Evolutionary conservation across 2,329 filamentous ascomycete species (phyloP), one percentile per base, ranked within the genome.

Genomic region (Simplicillium aogashimaense): DNA sequence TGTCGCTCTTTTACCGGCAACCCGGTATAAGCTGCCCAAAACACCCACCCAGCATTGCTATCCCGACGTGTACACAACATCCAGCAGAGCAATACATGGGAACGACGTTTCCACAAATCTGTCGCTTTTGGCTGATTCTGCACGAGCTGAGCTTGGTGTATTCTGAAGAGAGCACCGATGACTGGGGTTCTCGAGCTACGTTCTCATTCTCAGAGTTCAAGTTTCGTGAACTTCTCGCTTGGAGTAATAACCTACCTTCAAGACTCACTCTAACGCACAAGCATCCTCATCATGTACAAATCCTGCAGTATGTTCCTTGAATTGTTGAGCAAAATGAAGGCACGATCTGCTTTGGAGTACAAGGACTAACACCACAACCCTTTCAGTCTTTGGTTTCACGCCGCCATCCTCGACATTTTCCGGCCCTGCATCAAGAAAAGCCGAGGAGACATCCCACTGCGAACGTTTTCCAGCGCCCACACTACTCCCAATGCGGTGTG

Each of bases 51-150:
- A 5, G 20, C 5, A 25, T 25, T 9, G 20, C 20, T 9, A 25
- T 25, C 9, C 20, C 20, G 5, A 5, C 20, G 20, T 25, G 20
- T 25, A 25, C 5, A 29, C 6, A n/a, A n/a, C 28, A 16, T 11
- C 25, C 36, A 11, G 6, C 30, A 14, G 14, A 3, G 14, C 11
- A 25, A 11, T 51, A 52, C 11, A 53, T 50, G 45, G 55, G 54
- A 7, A 46, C 40, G 7, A 56, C 49, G 1, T 61, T 63, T 39
- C 53, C 57, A 1, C 38, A 43, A 0, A n/a, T 63, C 2, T 63
- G 59, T 45, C 47, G 47, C 4, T 60, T 66, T 39, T 65, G 61
- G 64, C 33, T 43, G 14, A 61, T 66, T n/a, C 44, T 61, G n/a
- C 54, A 62, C 15, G 53, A 53, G 7, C 53, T 57, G n/a, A 43